Evolutionary conservation across 2,329 filamentous ascomycete species (phyloP), one percentile per base, ranked within the genome.

Genomic region (Colletotrichum australisinense): DNA sequence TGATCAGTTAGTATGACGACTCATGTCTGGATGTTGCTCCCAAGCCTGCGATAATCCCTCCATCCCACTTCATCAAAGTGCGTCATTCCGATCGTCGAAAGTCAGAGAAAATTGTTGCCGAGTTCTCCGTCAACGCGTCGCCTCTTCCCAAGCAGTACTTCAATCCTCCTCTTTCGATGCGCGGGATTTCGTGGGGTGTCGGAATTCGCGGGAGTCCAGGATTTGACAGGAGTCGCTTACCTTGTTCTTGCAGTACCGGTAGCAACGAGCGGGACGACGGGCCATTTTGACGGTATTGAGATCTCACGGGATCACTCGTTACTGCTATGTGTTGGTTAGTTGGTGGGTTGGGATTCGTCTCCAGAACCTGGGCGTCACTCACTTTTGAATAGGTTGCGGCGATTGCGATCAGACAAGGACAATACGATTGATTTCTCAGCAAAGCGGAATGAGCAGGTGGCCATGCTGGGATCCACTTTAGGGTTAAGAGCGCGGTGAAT

Each of bases 221-320:
- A 19, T 32, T 28, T 53, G 38, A 56, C 30, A 38, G 35, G 28
- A 62, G 35, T 16, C 55, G 65, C 93, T 88, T 86, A 97, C 95
- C 95, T 98, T 98, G 93, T 98, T 99, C 95, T 99, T 99, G 95
- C 97, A 99, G 94, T 99, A 99, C 86, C 97, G 93, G 93, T 98
- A 99, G 91, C 97, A 99, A 91, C 97, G 94, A 85, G 97, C 97
- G 85, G 97, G 97, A 94, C 97, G 95, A 89, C 97, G 95, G 85
- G 97, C 97, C 97, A 99, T 99, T 91, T 93, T 95, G 93, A 93
- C 91, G 88, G 90, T 75, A 89, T 88, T 91, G 72, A 56, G 63
- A 74, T 74, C 72, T 74, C 68, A 42, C 81, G 79, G 81, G 81
- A 77, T 81, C 83, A 72, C 67, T 74, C 69, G 76, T 76, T 80